Percentiles rank a stretch among this genome's conserved stretches.
Evolutionary conservation across 2,329 filamentous ascomycete genomes (phyloP).

Genomic region (Cyanodermella asteris): DNA sequence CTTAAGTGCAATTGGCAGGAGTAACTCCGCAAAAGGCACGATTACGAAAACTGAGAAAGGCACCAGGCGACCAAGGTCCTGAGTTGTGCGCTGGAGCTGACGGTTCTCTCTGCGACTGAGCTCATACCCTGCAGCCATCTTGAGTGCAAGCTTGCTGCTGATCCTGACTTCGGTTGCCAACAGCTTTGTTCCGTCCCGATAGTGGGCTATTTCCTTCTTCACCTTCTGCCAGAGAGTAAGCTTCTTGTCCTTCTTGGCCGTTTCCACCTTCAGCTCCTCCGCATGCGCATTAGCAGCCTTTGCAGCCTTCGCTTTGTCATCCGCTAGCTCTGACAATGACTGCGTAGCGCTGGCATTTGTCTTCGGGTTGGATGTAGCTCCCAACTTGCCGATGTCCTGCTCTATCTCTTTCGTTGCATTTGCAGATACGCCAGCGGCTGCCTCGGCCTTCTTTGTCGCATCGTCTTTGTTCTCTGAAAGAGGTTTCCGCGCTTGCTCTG

Average conservation of each 20-base stretch:
- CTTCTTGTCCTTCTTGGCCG: slow-evolving; percentile 58
- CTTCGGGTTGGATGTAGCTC: slow-evolving; percentile 23
- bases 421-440: slow-evolving; percentile 12
- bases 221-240: slow-evolving; percentile 77
- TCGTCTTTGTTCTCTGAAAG: slow-evolving; percentile 33
- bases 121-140: slow-evolving; percentile 97
- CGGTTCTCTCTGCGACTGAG: slow-evolving; percentile 81
- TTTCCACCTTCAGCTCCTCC: slow-evolving; percentile 35
- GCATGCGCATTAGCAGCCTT: slow-evolving; percentile 13
- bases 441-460: slow-evolving; percentile 7
- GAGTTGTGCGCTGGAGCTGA: slow-evolving; percentile 74
- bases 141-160: slow-evolving; percentile 71
- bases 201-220: slow-evolving; percentile 82
- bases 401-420: slow-evolving; percentile 13
- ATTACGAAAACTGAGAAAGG: slow-evolving; percentile 96
- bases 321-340: slow-evolving; percentile 40
- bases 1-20: slow-evolving; percentile 77
- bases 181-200: slow-evolving; percentile 97
- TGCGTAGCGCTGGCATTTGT: slow-evolving; percentile 24
- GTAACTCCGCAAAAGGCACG: slow-evolving; percentile 82
- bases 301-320: slow-evolving; percentile 30
- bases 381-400: slow-evolving; percentile 15
- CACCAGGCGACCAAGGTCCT: slow-evolving; percentile 77
- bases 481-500: slow-evolving; percentile 75
- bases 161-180: slow-evolving; percentile 82